Base-by-base conservation (phyloP, 2,329 filamentous ascomycete species). In the Penicillium sp. region DNA sequence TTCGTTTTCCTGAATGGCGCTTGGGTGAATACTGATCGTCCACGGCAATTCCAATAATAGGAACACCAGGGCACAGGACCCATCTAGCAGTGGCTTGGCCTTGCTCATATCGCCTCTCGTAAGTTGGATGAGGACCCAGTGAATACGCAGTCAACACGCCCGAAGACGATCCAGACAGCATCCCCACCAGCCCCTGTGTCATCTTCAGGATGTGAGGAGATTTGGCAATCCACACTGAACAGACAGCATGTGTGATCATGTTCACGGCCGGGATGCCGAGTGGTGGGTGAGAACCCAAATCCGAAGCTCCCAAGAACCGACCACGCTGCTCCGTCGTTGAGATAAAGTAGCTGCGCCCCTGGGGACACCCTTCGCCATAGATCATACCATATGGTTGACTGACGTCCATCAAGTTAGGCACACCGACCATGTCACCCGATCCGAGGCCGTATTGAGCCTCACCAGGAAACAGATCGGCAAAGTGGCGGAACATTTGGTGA, bases 21-120 rank as follows among this genome's bases (percentile, higher is more conserved):
- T 86, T 87, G 26, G 81, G 73, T 46, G 82, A 92, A 72, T 91
- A 94, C 50, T 85, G 85, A 28, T 96, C 91, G 66, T 99, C 94
- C 7, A 96, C 84, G 42, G 84, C 84, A 57, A 99, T 85, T 1
- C 86, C 84, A 51, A 97, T 83, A 58, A 99, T 94, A 0, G 94
- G 94, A 3, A 97, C 91, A 38, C 94, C 94, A 3, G 94, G 94
- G 67, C 91, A 91, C 12, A 97, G 79, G 10, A 90, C 86, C 93
- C 93, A 97, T 62, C 88, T 89, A 33, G 90, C 89, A 37, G 90
- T 96, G 61, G 94, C 82, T 66, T 95, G 88, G 4, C 91, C 91
- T 38, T 85, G 84, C 36, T 82, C 79, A 60, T 87, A 84, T 54
- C 87, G 82, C 51, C 84, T 80, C 49, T 84, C 78, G 48, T 87